Percentiles rank a stretch among this genome's conserved stretches.
Evolutionary conservation across 2,329 filamentous ascomycete species (phyloP).

Genomic region (Cercospora janseana): DNA sequence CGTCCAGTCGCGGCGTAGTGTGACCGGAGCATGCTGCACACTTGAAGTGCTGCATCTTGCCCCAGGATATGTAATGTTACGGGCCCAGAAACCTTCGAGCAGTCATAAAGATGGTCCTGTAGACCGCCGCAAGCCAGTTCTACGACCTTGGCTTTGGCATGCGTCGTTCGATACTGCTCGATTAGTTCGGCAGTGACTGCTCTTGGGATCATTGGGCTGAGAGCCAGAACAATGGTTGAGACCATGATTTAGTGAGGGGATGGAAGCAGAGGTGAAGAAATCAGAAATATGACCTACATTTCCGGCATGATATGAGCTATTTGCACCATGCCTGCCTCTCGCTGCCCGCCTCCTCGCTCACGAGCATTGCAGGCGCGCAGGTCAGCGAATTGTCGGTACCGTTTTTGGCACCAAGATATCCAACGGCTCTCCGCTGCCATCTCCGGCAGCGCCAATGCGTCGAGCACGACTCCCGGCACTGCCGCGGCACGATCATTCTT

Average conservation of each 20-base stretch:
- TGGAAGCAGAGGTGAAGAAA: neutral
- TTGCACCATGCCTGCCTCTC: slow-evolving; percentile 1
- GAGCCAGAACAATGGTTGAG: slow-evolving; percentile 9
- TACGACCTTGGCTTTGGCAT: slow-evolving; percentile 10
- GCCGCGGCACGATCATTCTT: too few species aligned
- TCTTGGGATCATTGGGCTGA: slow-evolving; percentile 8
- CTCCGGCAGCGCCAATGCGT: too few species aligned
- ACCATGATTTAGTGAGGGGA: neutral
- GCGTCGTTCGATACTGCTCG: neutral
- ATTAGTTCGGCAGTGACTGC: neutral
- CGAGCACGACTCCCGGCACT: too few species aligned
- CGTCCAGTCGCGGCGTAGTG: slow-evolving; percentile 5
- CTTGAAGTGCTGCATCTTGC: slow-evolving; percentile 6
- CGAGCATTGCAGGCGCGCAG: neutral
- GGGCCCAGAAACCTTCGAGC: neutral
- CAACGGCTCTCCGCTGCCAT: slow-evolving; percentile 6
- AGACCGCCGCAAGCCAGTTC: neutral
- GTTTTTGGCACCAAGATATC: neutral
- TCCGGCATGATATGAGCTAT: neutral
- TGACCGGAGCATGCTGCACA: slow-evolving; percentile 12
- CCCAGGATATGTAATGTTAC: slow-evolving; percentile 13
- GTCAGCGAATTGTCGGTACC: slow-evolving; percentile 1
- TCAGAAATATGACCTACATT: neutral
- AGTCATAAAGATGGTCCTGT: neutral
- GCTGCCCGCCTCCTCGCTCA: too few species aligned